Evolutionary conservation across 163 green algal genomes (phyloP).

Genomic region (Chlorella variabilis): DNA sequence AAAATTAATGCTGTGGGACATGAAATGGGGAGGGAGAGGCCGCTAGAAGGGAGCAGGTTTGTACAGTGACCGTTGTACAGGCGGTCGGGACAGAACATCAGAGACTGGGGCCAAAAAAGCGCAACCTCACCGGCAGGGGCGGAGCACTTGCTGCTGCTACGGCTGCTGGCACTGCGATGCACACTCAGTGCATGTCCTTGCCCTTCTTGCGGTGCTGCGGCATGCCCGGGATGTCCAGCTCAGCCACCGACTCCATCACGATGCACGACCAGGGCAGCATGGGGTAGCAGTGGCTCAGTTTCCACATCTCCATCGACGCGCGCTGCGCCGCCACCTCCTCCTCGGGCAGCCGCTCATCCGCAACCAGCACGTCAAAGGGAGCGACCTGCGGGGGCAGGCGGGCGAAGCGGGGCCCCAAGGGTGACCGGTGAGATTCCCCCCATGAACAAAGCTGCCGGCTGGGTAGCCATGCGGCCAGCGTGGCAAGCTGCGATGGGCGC

Average conservation of each 20-base stretch:
- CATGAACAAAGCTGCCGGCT: too few species aligned
- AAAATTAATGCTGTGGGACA: too few species aligned
- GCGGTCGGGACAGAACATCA: too few species aligned
- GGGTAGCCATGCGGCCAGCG: too few species aligned
- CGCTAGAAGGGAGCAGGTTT: too few species aligned
- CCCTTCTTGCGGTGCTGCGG: constrained; percentile 19
- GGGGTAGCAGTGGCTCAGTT: constrained; percentile 64
- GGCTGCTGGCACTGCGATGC: too few species aligned
- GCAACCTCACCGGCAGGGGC: too few species aligned
- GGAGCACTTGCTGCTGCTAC: neutral
- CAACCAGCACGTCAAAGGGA: constrained; percentile 70
- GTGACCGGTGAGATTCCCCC: too few species aligned
- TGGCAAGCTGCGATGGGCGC: neutral
- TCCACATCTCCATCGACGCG: constrained; percentile 70
- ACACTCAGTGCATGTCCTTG: too few species aligned
- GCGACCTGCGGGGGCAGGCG: constrained; percentile 69
- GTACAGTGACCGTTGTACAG: too few species aligned
- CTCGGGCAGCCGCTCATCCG: constrained; percentile 67
- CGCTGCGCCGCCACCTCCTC: constrained; percentile 58
- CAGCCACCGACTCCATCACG: constrained; percentile 69
- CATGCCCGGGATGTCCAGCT: neutral
- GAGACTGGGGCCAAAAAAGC: too few species aligned
- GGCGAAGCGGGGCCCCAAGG: neutral
- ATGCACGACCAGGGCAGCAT: constrained; percentile 85
- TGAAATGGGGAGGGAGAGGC: too few species aligned